Base-by-base conservation (phyloP, 1,139 yeast species). In the Meyerozyma sp. region DNA sequence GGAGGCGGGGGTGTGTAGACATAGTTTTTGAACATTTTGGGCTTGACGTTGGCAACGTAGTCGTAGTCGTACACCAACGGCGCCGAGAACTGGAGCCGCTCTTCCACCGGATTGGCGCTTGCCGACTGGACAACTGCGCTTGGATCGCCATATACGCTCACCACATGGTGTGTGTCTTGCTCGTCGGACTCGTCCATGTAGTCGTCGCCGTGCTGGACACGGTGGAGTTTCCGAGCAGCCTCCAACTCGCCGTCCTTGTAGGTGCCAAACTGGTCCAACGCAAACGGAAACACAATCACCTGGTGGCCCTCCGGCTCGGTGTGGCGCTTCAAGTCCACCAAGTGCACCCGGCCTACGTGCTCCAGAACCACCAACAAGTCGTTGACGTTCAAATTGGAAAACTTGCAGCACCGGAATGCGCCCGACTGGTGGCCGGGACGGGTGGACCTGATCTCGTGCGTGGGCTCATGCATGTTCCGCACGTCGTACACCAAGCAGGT, bases 311-410 rank as follows among this genome's bases (percentile, higher is more conserved):
- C 45, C 32, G 46, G 46, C 4, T 42, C 42, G 49, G 73, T 69
- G 54, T 81, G 76, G 54, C 83, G 79, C 46, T 96, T 74, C 39
- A 89, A 73, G 60, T 90, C 96, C 23, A 90, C 70, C 42, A 89
- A 69, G 63, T 90, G 97, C 3, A 90, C 87, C 44, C 96, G 69
- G 1, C 95, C 95, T 46, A 82, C 86, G 56, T 90, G 96, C 59
- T 90, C 97, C 43, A 87, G 78, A 2, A 90, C 70, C 44, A 86
- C 79, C 52, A 90, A 68, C 47, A 89, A 63, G 61, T 90, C 96
- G 54, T 84, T 90, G 23, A 84, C 71, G 11, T 86, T 84, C 40
- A 79, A 73, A 16, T 43, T 49, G 11, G 91, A 76, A 55, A 87
- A 88, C 77, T 80, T 80, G 58, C 91, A 73, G 46, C 81, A 77